These are phyloP conservation scores for Ogataea salicorniae DNA, from an alignment of 805 yeast genomes.

Conservation along the genomic window DNA sequence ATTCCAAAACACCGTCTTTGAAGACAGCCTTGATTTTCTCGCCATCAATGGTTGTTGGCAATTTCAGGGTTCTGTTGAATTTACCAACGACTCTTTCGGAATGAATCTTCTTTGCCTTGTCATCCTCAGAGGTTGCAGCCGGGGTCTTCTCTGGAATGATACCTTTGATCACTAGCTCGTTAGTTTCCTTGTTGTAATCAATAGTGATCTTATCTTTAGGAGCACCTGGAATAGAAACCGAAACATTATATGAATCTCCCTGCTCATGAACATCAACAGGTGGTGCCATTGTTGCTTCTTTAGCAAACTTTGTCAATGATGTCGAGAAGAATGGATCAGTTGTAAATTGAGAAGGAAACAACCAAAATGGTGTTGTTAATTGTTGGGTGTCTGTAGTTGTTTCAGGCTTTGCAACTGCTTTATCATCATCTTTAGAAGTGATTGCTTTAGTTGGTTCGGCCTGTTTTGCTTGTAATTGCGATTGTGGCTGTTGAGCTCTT, in stretches of 20 bases:
- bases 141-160: slow-evolving; percentile 28
- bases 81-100: slow-evolving; percentile 19
- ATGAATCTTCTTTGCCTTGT: slow-evolving; percentile 11
- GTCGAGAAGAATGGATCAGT: slow-evolving; percentile 16
- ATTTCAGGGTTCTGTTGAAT: slow-evolving; percentile 38
- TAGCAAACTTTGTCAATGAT: background rate
- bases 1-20: slow-evolving; percentile 39
- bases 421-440: slow-evolving; percentile 2
- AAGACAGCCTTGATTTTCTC: slow-evolving; percentile 42
- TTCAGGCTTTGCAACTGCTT: slow-evolving; percentile 7
- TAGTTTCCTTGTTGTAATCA: slow-evolving; percentile 42
- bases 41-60: slow-evolving; percentile 40
- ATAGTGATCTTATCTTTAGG: slow-evolving; percentile 37
- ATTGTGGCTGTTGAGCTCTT: slow-evolving; percentile 1
- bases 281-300: slow-evolving; percentile 25
- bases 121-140: slow-evolving; percentile 4
- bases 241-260: slow-evolving; percentile 36
- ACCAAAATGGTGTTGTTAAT: background rate
- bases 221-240: slow-evolving; percentile 46
- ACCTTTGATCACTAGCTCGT: slow-evolving; percentile 40
- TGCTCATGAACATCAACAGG: slow-evolving; percentile 44
- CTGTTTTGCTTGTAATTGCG: slow-evolving; percentile 4
- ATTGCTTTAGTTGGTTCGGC: slow-evolving; percentile 1
- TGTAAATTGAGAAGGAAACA: slow-evolving; percentile 22
- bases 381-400: slow-evolving; percentile 8